Base-by-base conservation (phyloP, 176 grass and related monocot genomes). In the Oryza coarctata region DNA sequence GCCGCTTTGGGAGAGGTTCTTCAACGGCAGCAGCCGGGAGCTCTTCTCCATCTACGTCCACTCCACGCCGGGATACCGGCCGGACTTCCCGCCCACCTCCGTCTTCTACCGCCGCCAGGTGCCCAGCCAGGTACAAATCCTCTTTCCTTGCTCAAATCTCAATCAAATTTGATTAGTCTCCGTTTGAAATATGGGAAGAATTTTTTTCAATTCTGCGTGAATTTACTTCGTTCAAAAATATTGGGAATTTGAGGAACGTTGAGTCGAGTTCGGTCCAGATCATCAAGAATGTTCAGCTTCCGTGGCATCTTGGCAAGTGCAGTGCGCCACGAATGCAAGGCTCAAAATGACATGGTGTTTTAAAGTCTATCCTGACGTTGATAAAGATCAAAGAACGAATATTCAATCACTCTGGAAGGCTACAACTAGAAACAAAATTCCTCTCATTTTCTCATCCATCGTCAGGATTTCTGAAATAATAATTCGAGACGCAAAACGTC, bases 1-100 rank as follows among this genome's bases (percentile, higher is more conserved):
- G 58, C 92, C 90, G 15, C 90, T 98, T 2, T 94, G 95, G 95
- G 95, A 98, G 64, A 69, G 15, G 3, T 98, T 98, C 88, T 98
- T 98, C 77, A 44, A 88, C 71, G 82, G 82, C n/a, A 77, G 72
- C 35, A 28, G 10, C 27, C 9, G 3, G 38, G 26, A 7, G 0
- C 78, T 71, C 22, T 94, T 73, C 72, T 94, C 95, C 26, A 76
- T 98, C 7, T 98, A 98, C 66, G 74, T 98, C 0, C 95, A 98
- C 76, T 14, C 95, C 34, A 87, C 89, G 82, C 95, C 95, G 27
- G 88, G 86, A 0, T 98, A 93, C 73, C 83, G 34, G 28, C 81
- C 79, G 4, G 63, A 86, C 3, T 89, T 98, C 73, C 74, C 81
- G 43, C 71, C 84, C 29, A 17, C 67, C 38, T 98, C 95, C 15